These are phyloP conservation scores for Pseudogymnoascus sp. DNA, from an alignment of 2,329 filamentous ascomycete genomes.

Conservation along the genomic window DNA sequence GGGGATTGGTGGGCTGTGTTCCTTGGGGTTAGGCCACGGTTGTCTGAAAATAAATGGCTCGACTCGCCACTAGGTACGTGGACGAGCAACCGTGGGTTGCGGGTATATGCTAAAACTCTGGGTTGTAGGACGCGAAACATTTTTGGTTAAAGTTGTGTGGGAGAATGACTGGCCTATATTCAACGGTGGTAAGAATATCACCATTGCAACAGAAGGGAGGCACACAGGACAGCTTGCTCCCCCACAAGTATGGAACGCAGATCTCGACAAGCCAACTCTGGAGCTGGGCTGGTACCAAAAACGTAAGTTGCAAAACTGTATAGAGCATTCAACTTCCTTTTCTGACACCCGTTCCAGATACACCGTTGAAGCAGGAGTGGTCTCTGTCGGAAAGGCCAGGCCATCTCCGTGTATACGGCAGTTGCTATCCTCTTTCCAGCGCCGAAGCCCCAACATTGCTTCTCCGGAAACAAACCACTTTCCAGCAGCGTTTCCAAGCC, in stretches of 20 bases:
- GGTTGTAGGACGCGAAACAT: constrained; percentile 17
- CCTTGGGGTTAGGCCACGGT: constrained; percentile 37
- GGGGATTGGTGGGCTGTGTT: constrained; percentile 44
- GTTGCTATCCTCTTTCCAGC: constrained; percentile 43
- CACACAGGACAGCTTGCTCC: constrained; percentile 18
- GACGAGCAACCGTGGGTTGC: background rate
- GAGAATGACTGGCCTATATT: constrained; percentile 21
- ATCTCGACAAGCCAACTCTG: constrained; percentile 29
- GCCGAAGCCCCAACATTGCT: constrained; percentile 46
- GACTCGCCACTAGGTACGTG: constrained; percentile 37
- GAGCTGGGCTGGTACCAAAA: constrained; percentile 36
- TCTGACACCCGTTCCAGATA: constrained; percentile 31
- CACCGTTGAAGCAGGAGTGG: constrained; percentile 40
- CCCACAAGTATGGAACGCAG: constrained; percentile 30
- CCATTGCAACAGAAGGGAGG: constrained; percentile 27
- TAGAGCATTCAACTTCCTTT: background rate
- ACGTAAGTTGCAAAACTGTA: constrained; percentile 19
- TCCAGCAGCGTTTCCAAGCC: constrained; percentile 36
- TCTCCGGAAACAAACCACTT: constrained; percentile 45
- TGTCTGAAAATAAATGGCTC: constrained; percentile 25
- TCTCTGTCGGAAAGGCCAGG: constrained; percentile 39
- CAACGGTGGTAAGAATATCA: constrained; percentile 17
- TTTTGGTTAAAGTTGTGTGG: constrained; percentile 18
- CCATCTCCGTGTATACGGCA: constrained; percentile 42
- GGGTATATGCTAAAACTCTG: background rate